Conservation (phyloP, 805 yeast species). For the Candida palmyrensis region DNA sequence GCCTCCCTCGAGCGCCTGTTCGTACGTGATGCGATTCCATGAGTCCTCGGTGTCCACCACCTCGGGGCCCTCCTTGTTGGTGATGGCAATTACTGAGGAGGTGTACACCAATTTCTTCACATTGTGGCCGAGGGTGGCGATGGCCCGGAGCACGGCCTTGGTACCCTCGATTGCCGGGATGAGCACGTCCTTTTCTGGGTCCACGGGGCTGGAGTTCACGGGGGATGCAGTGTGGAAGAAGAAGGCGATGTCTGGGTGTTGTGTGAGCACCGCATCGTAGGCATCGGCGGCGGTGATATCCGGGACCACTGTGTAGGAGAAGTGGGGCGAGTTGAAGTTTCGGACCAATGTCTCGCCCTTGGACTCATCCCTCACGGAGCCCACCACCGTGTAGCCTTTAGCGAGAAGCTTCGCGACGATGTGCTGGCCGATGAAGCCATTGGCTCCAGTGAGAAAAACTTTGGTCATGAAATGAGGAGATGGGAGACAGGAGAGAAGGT, state of each 20-base stretch:
- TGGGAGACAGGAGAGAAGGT: too few relatives aligned
- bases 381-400: constrained; percentile 42
- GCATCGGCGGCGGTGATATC: constrained; percentile 13
- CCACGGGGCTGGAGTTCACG: constrained; percentile 29
- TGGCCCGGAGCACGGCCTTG: constrained; percentile 40
- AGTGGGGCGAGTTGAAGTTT: constrained; percentile 5
- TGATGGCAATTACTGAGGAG: constrained; percentile 36
- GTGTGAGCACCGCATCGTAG: constrained; percentile 17
- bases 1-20: constrained; percentile 30
- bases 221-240: constrained; percentile 33
- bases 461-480: constrained; percentile 6
- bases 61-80: constrained; percentile 24
- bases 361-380: constrained; percentile 42
- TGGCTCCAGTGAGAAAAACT: constrained; percentile 27
- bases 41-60: constrained; percentile 29
- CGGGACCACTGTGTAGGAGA: constrained; percentile 16
- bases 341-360: constrained; percentile 36
- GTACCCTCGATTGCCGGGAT: constrained; percentile 60
- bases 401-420: constrained; percentile 36
- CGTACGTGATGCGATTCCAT: constrained; percentile 34
- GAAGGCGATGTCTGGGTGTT: constrained; percentile 18
- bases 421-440: constrained; percentile 37
- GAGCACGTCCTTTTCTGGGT: constrained; percentile 44
- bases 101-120: constrained; percentile 49
- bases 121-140: constrained; percentile 37